A percentile compares a stretch with the other conserved stretches of the same genome.
Evolutionary conservation across 2,329 filamentous ascomycete species (phyloP).

Genomic region (Aspergillus aculeatinus): DNA sequence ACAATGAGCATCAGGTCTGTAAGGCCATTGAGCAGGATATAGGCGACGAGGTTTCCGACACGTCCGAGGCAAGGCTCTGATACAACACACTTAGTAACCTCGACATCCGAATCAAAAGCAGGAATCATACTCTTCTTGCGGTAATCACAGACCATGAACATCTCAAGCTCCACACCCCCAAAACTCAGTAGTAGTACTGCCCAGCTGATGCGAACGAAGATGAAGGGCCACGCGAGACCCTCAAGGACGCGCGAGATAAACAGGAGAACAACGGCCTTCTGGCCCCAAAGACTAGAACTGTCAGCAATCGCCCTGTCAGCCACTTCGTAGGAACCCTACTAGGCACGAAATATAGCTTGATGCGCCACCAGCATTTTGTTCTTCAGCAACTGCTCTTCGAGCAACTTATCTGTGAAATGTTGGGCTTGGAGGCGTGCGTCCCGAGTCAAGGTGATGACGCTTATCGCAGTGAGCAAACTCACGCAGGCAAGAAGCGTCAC

Average conservation of each 20-base stretch:
- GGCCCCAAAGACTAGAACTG: conserved; percentile 12
- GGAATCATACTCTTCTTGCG: not conserved
- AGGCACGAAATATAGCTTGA: conserved; percentile 8
- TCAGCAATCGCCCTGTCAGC: not conserved
- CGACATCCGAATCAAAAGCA: not conserved
- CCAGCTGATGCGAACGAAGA: conserved; percentile 14
- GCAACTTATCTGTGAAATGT: not conserved
- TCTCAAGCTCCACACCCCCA: not conserved
- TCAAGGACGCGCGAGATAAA: conserved; percentile 12
- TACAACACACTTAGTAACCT: not conserved
- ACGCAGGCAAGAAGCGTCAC: conserved; percentile 6
- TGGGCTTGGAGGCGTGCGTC: not conserved
- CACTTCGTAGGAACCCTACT: not conserved
- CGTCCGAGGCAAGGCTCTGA: conserved; percentile 5
- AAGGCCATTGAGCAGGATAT: conserved; percentile 7
- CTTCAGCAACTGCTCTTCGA: conserved; percentile 5
- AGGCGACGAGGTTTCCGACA: conserved; percentile 1
- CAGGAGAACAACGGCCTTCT: conserved; percentile 13
- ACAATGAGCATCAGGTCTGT: conserved; percentile 14
- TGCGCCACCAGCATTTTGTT: conserved; percentile 7
- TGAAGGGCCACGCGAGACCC: conserved; percentile 12
- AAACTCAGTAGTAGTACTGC: conserved; percentile 5
- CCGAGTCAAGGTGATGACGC: conserved; percentile 6
- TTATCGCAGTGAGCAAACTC: not conserved
- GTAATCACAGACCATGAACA: conserved; percentile 11